Evolutionary conservation across 2,329 filamentous ascomycete genomes (phyloP).

Genomic region (Zasmidium cellare): DNA sequence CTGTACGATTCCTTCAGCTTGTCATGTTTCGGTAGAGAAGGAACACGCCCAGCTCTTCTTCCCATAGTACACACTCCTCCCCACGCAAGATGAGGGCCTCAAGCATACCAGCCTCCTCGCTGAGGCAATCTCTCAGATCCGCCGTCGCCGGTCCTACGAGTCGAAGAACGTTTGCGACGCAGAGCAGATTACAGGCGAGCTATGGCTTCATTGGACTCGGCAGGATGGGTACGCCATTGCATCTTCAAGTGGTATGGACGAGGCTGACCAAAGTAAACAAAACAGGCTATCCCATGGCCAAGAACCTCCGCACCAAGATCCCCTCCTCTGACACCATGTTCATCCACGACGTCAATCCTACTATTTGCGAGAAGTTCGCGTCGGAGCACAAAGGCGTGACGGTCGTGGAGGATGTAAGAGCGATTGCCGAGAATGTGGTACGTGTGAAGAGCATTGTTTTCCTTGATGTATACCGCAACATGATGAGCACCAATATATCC

Average conservation of each 20-base stretch:
- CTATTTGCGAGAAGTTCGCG: conserved; percentile 57
- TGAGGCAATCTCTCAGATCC: conserved; percentile 18
- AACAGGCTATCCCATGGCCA: conserved; percentile 70
- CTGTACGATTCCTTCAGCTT: background rate
- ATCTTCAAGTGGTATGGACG: background rate
- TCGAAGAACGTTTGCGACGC: conserved; percentile 47
- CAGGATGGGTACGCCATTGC: conserved; percentile 47
- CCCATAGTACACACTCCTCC: background rate
- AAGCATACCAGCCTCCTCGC: conserved; percentile 14
- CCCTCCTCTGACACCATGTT: conserved; percentile 62
- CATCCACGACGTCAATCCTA: conserved; percentile 65
- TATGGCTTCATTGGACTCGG: conserved; percentile 55
- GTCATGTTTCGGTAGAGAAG: background rate
- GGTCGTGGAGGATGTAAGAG: conserved; percentile 58
- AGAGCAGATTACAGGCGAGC: conserved; percentile 41
- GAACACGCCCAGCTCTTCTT: background rate
- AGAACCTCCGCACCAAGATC: conserved; percentile 67
- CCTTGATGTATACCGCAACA: background rate
- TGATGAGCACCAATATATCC: conserved; percentile 24
- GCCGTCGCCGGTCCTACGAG: conserved; percentile 21
- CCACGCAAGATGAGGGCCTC: conserved; percentile 16
- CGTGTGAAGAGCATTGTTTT: conserved; percentile 33
- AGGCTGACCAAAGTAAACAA: conserved; percentile 14
- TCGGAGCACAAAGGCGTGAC: conserved; percentile 55
- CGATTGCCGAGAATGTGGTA: conserved; percentile 68